Base-by-base conservation (phyloP, 192 early-diverging fungal genomes). In the Dimargaris cristalligena region DNA sequence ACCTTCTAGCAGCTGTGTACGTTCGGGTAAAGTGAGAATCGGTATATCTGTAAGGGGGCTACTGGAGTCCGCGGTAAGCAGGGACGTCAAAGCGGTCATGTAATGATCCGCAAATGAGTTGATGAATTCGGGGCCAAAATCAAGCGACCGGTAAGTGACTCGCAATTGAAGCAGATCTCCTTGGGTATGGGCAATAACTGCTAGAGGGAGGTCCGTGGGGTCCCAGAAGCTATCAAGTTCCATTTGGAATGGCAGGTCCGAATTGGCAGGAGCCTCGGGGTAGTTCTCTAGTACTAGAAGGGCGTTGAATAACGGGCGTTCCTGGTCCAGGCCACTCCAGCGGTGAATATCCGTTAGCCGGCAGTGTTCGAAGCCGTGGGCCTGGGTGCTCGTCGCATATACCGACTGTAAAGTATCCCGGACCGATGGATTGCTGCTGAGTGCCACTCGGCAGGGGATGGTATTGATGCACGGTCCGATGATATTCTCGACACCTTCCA, bases 391-490 rank as follows among this genome's bases (percentile, higher is more conserved):
- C 26, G 3, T 6, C 30, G 8, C 9, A 23, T 54, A 30, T 2
- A 54, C 6, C 8, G 52, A 3, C 13, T 34, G 26, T 8, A 54
- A 30, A 9, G 13, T 10, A 10, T 29, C 32, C 6, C 11, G 9
- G 3, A 54, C 28, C 9, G 52, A 4, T n/a, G 52, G 10, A 13
- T 4, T 10, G n/a, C 52, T 6, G 32, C 4, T n/a, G 30, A 54
- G 9, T 4, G 8, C 6, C 8, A n/a, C 32, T 13, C 29, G 52
- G 28, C 28, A 29, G 16, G 52, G 52, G 6, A 54, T 29, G 52
- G 52, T 54, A 8, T 23, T 54, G 30, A 54, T 54, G 52, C 52
- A 54, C 4, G 52, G 52, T 8, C 52, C 52, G 25, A 54, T 25
- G 26, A 54, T 31, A 14, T 4, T 4, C 28, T 54, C 52, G 30